phyloP scores from a whole-genome alignment of 371 early-diverging fungal species.

The Mucor irregularis region DNA sequence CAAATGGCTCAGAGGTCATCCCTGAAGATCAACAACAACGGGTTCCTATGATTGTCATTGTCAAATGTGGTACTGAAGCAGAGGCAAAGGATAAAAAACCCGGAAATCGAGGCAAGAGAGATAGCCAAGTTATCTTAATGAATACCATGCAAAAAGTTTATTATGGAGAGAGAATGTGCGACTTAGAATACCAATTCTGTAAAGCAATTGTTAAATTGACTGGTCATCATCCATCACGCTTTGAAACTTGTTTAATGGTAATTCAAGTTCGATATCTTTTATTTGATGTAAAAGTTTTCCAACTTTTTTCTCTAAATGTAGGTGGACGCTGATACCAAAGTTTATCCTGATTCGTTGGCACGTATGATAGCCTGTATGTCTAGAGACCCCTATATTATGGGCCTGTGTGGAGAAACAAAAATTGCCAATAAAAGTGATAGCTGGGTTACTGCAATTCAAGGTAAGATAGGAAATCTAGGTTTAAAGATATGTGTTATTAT shows the following conservation, averaged over 20 bases:
- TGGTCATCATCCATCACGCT: constrained; percentile 81
- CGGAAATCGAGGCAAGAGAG: constrained; percentile 59
- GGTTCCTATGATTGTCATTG: constrained; percentile 71
- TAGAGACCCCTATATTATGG: constrained; percentile 77
- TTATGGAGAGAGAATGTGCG: constrained; percentile 94
- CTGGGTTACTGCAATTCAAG: constrained; percentile 94
- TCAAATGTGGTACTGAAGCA: constrained; percentile 80
- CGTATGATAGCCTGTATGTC: constrained; percentile 81
- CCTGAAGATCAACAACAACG: constrained; percentile 49
- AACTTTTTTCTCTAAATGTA: constrained; percentile 8
- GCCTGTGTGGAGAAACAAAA: constrained; percentile 88
- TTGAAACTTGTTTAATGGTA: constrained; percentile 93
- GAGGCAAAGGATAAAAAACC: constrained; percentile 60
- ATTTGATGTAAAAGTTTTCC: background rate
- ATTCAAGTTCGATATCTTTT: background rate
- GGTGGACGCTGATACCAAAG: constrained; percentile 96
- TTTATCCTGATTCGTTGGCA: constrained; percentile 78
- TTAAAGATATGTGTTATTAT: background rate
- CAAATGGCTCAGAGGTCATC: constrained; percentile 28
- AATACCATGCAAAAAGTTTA: constrained; percentile 87
- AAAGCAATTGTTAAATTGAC: constrained; percentile 83
- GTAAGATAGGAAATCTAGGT: constrained; percentile 14
- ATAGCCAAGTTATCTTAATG: constrained; percentile 82
- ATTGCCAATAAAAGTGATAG: constrained; percentile 82
- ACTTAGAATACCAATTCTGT: constrained; percentile 95